Conservation (phyloP, 768 basidiomycete species). For the Ramaria rubella region DNA sequence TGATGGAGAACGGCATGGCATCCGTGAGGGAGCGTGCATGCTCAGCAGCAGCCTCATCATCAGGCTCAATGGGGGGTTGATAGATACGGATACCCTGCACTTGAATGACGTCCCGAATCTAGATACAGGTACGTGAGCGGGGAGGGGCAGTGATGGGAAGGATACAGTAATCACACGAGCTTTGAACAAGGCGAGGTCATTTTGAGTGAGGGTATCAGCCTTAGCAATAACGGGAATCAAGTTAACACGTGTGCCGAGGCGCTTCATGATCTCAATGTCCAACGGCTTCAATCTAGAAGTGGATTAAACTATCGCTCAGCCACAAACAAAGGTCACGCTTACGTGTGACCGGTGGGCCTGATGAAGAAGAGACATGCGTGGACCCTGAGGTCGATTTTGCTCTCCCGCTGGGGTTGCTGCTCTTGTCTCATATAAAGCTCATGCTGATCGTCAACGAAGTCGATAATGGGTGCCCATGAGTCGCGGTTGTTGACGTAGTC, state of each 20-base stretch:
- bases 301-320: not conserved
- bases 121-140: constrained; percentile 7
- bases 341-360: constrained; percentile 94
- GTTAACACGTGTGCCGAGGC: constrained; percentile 95
- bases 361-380: constrained; percentile 98
- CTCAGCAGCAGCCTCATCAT: constrained; percentile 81
- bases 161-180: constrained; percentile 57
- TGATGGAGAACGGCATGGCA: constrained; percentile 97
- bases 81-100: constrained; percentile 96
- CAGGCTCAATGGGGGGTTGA: constrained; percentile 84
- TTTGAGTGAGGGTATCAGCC: constrained; percentile 94
- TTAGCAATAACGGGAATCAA: constrained; percentile 97
- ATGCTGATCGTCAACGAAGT: constrained; percentile 96
- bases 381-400: constrained; percentile 92
- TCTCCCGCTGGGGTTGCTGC: constrained; percentile 92
- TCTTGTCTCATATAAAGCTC: constrained; percentile 97
- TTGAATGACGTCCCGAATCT: constrained; percentile 84
- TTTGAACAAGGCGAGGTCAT: constrained; percentile 88
- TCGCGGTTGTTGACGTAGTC: constrained; percentile 99
- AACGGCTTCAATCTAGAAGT: constrained; percentile 78
- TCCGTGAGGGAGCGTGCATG: constrained; percentile 82
- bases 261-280: constrained; percentile 99
- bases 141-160: constrained; percentile 12
- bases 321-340: constrained; percentile 28
- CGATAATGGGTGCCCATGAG: constrained; percentile 96